Base-by-base conservation (phyloP, 1,284 basidiomycete genomes). In the Leccinum insolens region DNA sequence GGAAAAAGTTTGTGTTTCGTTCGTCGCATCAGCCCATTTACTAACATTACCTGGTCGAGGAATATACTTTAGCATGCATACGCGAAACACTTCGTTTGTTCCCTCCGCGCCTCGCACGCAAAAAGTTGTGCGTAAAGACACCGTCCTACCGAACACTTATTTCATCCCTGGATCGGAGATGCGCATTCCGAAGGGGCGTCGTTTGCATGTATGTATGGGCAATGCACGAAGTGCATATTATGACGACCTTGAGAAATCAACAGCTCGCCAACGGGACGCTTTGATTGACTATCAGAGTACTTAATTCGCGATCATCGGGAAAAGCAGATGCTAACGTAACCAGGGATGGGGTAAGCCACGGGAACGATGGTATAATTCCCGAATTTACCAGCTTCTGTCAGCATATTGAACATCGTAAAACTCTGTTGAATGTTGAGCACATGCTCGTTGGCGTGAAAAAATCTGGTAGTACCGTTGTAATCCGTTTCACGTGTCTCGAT, bases 401-500 rank as follows among this genome's bases (percentile, higher is more conserved):
- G 79, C 73, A 75, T 94, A 93, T 82, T 95, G 85, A 0, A 82
- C 85, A 68, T 89, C 88, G 74, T 89, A 90, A 71, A 81, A 83
- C 17, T 88, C 86, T 83, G 68, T 25, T 46, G 17, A 46, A 14
- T 11, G 15, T 58, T 66, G 46, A 71, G 49, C 65, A 15, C 61
- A 52, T 22, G 60, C 49, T 60, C 49, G 31, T 31, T 44, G 15
- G 12, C 7, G 34, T 3, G 25, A 52, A 31, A 22, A 2, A 17
- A 11, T 15, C n/a, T 15, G 7, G 65, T 25, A 4, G 20, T 46
- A 62, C 61, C 61, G 12, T 86, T 75, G 6, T 83, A 84, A 76
- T 95, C 94, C 17, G 93, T 89, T 80, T 95, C 94, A 94, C 93
- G 95, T 15, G 93, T 94, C 68, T 95, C 91, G 69, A 95, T 91